Base-by-base conservation (phyloP, 2,329 filamentous ascomycete genomes). In the Ascochyta lentis region DNA sequence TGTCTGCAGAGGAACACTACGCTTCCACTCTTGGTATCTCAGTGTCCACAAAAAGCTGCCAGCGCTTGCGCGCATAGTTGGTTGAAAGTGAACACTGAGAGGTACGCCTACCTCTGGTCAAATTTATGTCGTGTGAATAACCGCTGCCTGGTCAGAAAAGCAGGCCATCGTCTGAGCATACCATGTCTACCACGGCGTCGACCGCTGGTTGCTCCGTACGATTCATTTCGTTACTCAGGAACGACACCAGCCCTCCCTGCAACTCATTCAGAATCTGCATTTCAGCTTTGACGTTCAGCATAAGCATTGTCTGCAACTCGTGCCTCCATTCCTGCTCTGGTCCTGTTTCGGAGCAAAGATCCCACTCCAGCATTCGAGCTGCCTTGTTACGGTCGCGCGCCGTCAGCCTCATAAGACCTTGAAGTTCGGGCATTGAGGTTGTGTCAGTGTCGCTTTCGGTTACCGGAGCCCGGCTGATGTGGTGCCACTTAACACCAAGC, bases 251-350 rank as follows among this genome's bases (percentile, higher is more conserved):
- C 8, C 75, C 73, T 19, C 19, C 67, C 67, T 8, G 65, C 22
- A 64, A 39, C 54, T 74, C 71, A 33, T 90, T 87, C 6, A 91
- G 74, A 16, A 86, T 83, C 66, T 95, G 89, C 46, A 94, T 90
- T 69, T 95, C 91, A 0, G 88, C 89, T 67, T 94, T 95, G 43
- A 87, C 65, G 48, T 89, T 89, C 46, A 93, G 77, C 77, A 90
- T 83, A 19, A 94, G 75, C 89, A 94, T 92, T 0, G 81, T 64
- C 66, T 92, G 90, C 15, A 94, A 64, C 64, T 92, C 88, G 3
- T 74, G 73, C 27, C 76, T 76, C 58, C 85, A 76, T 6, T 79
- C 75, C 0, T 63, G 49, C 2, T 78, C 76, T 2, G 78, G 71
- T 0, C 61, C 58, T 10, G 76, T 61, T 7, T 70, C 69, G 1